Conservation (phyloP, 2,329 filamentous ascomycete species). For the Fusarium agapanthi region DNA sequence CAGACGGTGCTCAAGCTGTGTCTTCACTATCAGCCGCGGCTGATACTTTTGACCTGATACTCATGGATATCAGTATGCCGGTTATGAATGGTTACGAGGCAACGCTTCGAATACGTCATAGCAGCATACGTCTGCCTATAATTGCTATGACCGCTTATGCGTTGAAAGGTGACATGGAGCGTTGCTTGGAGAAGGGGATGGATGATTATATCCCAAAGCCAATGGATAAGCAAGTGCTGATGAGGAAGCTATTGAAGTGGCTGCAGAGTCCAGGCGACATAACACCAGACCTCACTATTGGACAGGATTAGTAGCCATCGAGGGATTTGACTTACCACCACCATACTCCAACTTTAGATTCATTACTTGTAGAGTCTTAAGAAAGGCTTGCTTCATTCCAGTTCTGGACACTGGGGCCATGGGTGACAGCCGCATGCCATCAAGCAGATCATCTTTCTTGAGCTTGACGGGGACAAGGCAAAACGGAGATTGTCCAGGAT, state of each 20-base stretch:
- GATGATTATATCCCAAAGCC: slow-evolving; percentile 4
- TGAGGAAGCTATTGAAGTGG: slow-evolving; percentile 1
- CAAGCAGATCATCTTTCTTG: too few relatives aligned
- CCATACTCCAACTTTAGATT: not conserved
- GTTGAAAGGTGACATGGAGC: slow-evolving; percentile 1
- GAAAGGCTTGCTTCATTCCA: not conserved
- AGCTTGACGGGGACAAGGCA: not conserved
- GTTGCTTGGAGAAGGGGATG: slow-evolving; percentile 2
- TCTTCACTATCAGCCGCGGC: not conserved
- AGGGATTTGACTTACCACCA: too few relatives aligned
- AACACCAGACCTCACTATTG: too few relatives aligned
- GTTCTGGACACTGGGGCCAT: accelerated
- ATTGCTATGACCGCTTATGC: slow-evolving; percentile 10
- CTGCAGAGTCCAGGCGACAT: not conserved
- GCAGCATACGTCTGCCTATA: not conserved
- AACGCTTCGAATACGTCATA: not conserved
- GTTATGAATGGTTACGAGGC: slow-evolving; percentile 6
- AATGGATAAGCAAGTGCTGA: not conserved
- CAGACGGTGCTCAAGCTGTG: not conserved
- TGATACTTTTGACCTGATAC: not conserved
- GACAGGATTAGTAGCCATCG: accelerated
- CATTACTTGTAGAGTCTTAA: accelerated
- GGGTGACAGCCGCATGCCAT: accelerated
- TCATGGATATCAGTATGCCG: slow-evolving; percentile 11
- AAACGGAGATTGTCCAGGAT: not conserved